These are phyloP conservation scores for Gentiana dahurica DNA, from an alignment of 257 asterid genomes.

Conservation along the genomic window DNA sequence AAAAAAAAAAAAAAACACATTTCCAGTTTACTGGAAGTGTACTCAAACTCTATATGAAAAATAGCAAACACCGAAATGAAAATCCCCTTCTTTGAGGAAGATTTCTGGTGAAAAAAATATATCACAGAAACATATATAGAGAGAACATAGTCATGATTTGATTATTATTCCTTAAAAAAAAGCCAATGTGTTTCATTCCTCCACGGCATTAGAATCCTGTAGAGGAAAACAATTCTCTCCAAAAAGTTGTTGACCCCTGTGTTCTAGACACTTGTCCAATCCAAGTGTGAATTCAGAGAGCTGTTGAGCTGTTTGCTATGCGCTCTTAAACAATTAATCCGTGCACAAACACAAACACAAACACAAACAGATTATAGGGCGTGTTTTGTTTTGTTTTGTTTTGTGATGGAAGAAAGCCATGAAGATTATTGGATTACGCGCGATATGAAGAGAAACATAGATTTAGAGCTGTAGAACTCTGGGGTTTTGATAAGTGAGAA, in stretches of 20 bases:
- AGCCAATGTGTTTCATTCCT: too few relatives aligned
- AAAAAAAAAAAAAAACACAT: too few relatives aligned
- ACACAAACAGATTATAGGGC: constrained; percentile 9
- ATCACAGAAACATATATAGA: neutral
- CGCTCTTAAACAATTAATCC: neutral
- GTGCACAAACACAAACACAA: neutral
- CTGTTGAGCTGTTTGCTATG: neutral
- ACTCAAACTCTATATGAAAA: too few relatives aligned
- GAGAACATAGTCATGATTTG: neutral
- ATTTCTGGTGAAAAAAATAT: neutral
- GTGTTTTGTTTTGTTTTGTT: constrained; percentile 23
- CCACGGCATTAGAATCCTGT: too few relatives aligned
- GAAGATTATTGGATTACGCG: constrained; percentile 6
- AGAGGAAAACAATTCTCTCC: too few relatives aligned
- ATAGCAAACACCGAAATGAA: neutral
- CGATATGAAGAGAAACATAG: constrained; percentile 33
- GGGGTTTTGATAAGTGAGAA: constrained; percentile 14
- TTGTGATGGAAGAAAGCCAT: constrained; percentile 17
- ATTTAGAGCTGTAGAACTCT: constrained; percentile 14
- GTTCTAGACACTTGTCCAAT: neutral
- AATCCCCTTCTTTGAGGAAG: neutral
- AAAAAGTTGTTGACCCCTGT: neutral
- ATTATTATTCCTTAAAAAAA: neutral
- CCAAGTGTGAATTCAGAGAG: constrained; percentile 9
- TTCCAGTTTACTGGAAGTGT: too few relatives aligned